These are phyloP conservation scores for Blakeslea trispora DNA, from an alignment of 371 early-diverging fungal genomes.

Conservation along the genomic window DNA sequence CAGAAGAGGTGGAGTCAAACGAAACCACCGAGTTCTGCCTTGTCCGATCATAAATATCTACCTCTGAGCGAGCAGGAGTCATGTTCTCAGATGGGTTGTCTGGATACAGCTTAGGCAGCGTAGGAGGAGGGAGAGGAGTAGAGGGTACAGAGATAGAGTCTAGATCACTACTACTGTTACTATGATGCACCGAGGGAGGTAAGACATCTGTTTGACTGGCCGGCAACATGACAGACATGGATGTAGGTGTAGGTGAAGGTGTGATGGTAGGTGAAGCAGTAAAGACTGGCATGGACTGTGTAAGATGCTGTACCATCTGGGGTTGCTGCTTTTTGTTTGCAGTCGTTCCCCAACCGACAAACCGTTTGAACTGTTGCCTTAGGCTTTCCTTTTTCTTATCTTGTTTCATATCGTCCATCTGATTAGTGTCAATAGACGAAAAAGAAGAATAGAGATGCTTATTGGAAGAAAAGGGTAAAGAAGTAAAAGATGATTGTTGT, in stretches of 20 bases:
- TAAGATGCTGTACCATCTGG: conserved; percentile 2
- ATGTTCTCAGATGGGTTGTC: conserved; percentile 2
- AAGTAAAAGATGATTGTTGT: conserved; percentile 18
- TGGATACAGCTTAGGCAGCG: conserved; percentile 20
- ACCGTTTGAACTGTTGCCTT: conserved; percentile 42
- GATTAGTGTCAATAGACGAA: conserved; percentile 8
- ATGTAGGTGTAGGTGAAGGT: background rate
- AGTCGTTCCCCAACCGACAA: conserved; percentile 42
- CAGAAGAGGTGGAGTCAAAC: conserved; percentile 9
- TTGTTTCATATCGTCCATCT: background rate
- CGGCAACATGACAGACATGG: too few species aligned
- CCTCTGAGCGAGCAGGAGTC: conserved; percentile 1
- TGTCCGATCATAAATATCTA: too few species aligned
- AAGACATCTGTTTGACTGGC: too few species aligned
- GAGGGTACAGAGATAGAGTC: conserved; percentile 36
- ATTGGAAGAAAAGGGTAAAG: conserved; percentile 35
- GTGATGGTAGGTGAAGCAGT: background rate
- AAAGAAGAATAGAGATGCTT: conserved; percentile 7
- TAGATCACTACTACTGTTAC: conserved; percentile 29
- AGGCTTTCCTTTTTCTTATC: conserved; percentile 33
- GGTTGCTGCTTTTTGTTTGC: conserved; percentile 19
- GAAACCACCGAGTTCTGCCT: conserved; percentile 7
- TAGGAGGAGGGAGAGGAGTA: conserved; percentile 29
- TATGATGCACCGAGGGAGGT: conserved; percentile 17
- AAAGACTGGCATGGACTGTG: background rate